Percentiles rank a stretch among this genome's conserved stretches.
These are phyloP conservation scores for Citropsis articulata DNA, from an alignment of 345 rosid species.

Conservation along the genomic window DNA sequence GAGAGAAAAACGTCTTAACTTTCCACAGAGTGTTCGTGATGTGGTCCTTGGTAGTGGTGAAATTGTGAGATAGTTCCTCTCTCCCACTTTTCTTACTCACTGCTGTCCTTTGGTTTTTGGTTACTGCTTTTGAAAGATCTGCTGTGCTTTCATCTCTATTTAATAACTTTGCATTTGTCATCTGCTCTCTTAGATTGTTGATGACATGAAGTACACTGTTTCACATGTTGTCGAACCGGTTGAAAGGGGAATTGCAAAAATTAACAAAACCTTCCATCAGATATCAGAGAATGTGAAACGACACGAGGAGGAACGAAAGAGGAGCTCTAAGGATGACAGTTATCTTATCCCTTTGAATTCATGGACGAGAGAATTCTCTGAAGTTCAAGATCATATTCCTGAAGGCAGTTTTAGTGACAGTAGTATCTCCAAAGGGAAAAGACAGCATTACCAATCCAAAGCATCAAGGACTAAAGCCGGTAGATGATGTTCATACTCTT, in stretches of 20 bases:
- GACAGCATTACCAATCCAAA: slow-evolving; percentile 42
- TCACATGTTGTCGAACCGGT: slow-evolving; percentile 98
- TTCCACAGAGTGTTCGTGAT: slow-evolving; percentile 96
- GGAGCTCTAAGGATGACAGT: slow-evolving; percentile 76
- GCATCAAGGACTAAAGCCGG: slow-evolving; percentile 36
- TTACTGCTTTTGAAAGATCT: neutral
- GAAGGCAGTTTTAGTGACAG: slow-evolving; percentile 96
- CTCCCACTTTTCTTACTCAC: neutral
- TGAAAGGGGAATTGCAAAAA: slow-evolving; percentile 89
- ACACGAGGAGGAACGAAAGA: slow-evolving; percentile 64
- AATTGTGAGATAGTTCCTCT: slow-evolving; percentile 55
- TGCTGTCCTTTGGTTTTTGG: neutral
- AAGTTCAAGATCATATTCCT: slow-evolving; percentile 53
- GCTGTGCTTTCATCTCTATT: neutral
- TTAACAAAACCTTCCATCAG: slow-evolving; percentile 77
- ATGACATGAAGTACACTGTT: slow-evolving; percentile 97
- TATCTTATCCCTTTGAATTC: slow-evolving; percentile 75
- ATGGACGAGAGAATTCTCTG: slow-evolving; percentile 81
- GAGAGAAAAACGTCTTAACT: slow-evolving; percentile 71
- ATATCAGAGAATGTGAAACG: slow-evolving; percentile 90
- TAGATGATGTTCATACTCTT: slow-evolving; percentile 23
- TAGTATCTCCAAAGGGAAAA: slow-evolving; percentile 56
- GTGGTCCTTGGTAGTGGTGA: slow-evolving; percentile 95
- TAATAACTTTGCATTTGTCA: slow-evolving; percentile 2
- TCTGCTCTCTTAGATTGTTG: slow-evolving; percentile 64